A percentile compares a stretch with the other conserved stretches of the same genome.
Evolutionary conservation across 441 rosid species (phyloP).

Genomic region (Euphorbia celastroides): DNA sequence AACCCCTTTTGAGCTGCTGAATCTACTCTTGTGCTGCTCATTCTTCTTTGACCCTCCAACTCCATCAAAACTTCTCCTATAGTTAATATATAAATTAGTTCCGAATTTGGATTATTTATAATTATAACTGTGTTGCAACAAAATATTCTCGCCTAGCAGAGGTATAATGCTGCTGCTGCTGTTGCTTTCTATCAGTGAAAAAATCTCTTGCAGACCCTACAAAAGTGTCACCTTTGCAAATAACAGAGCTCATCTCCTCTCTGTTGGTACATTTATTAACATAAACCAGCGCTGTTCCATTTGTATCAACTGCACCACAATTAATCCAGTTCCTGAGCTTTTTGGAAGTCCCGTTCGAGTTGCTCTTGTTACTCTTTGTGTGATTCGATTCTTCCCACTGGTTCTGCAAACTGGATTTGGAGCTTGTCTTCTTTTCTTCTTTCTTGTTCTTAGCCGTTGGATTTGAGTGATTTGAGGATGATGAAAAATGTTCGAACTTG

Average conservation of each 20-base stretch:
- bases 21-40: constrained; percentile 26
- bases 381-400: constrained; percentile 11
- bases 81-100: background rate
- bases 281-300: constrained; percentile 39
- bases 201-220: constrained; percentile 24
- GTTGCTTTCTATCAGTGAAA: constrained; percentile 36
- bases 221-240: constrained; percentile 9
- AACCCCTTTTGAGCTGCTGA: constrained; percentile 26
- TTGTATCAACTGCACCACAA: constrained; percentile 49
- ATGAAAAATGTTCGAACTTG: background rate
- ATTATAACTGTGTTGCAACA: too few relatives aligned
- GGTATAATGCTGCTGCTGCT: constrained; percentile 28
- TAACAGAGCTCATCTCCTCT: background rate
- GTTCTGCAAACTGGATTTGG: constrained; percentile 18
- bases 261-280: constrained; percentile 13
- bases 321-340: constrained; percentile 41
- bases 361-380: constrained; percentile 27
- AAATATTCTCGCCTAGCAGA: background rate
- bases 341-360: constrained; percentile 34
- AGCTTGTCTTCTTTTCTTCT: constrained; percentile 14
- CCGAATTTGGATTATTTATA: too few relatives aligned
- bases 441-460: constrained; percentile 5
- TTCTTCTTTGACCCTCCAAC: constrained; percentile 27
- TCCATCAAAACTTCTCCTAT: constrained; percentile 42
- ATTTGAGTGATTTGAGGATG: constrained; percentile 8